Base-by-base conservation (phyloP, 352 stramenopile species). In the Phytopythium montanum region DNA sequence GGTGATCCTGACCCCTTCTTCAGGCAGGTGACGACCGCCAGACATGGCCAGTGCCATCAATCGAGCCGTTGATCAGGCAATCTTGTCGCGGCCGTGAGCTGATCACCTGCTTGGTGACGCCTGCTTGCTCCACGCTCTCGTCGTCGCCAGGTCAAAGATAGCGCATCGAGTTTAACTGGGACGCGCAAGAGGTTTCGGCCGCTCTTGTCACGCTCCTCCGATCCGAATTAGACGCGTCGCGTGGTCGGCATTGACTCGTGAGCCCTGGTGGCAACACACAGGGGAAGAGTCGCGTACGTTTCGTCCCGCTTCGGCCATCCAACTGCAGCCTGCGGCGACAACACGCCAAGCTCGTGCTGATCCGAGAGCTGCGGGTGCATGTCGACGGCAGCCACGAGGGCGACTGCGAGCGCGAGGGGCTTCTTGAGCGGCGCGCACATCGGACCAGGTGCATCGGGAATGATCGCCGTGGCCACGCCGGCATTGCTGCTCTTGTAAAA, bases 231-330 rank as follows among this genome's bases (percentile, higher is more conserved):
- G 44, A 5, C 42, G 42, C 42, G 21, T 12, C 42, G 42, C 42
- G 18, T 21, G 8, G 10, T 28, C 18, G 41, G 41, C 42, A 49
- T 29, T 49, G 19, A 49, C 29, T 41, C 29, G 49, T 28, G 49
- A 10, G 49, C 49, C 6, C 28, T 5, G n/a, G 33, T 8, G 18
- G 21, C 42, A 29, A 29, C 21, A 23, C 0, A 49, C n/a, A 50
- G 23, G 23, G 23, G 34, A 56, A 31, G n/a, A 41, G 50, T 38
- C 50, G 50, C 34, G 26, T 44, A n/a, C 21, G 50, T 56, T 38
- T 56, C n/a, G n/a, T 5, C 34, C 44, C 50, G 18, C 26, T 56
- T 54, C 31, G 50, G 50, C 50, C 50, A 56, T 29, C 50, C 31
- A 44, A 36, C 33, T 38, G 9, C 23, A 34, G 49, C 18, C 7